Base-by-base conservation (phyloP, 768 basidiomycete species). In the Suillus spraguei region DNA sequence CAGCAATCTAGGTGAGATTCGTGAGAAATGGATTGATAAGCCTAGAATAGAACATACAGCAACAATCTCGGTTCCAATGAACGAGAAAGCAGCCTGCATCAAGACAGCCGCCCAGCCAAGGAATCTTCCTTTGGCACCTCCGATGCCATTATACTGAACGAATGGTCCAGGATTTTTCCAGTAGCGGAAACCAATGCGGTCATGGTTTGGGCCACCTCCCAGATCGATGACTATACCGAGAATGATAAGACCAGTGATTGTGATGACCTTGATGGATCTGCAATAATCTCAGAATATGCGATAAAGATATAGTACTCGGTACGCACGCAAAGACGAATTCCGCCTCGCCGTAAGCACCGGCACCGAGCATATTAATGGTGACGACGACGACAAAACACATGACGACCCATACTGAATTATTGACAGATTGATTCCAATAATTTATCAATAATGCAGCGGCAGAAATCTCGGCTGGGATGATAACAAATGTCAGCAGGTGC, bases 41-140 rank as follows among this genome's bases (percentile, higher is more conserved):
- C 24, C 14, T 50, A n/a, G 33, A n/a, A 44, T 16, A n/a, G 46
- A 5, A 79, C 85, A 69, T 79, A 92, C 89, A 33, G 92, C 93
- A 46, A 97, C 94, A 70, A 97, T 95, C 75, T 98, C 96, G 7
- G 94, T 95, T 20, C 95, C 96, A 64, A 95, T 94, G 74, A 83
- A 96, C 13, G 93, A 94, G 81, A 96, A 97, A 17, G 93, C 94
- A 4, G 96, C 96, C 67, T 95, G 91, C 13, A 88, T 87, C 77
- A 96, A 78, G 63, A 89, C 88, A 0, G 84, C 74, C 82, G 84
- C 88, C 78, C 82, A 87, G 32, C 84, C 89, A n/a, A 88, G 82
- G 83, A 97, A 97, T 32, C 81, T 85, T 11, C 95, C 95, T 67
- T 84, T 85, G 4, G 84, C 65, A 4, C 96, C 96, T 4, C 69